Base-by-base conservation (phyloP, 371 early-diverging fungal species). In the Mortierella polycephala region DNA sequence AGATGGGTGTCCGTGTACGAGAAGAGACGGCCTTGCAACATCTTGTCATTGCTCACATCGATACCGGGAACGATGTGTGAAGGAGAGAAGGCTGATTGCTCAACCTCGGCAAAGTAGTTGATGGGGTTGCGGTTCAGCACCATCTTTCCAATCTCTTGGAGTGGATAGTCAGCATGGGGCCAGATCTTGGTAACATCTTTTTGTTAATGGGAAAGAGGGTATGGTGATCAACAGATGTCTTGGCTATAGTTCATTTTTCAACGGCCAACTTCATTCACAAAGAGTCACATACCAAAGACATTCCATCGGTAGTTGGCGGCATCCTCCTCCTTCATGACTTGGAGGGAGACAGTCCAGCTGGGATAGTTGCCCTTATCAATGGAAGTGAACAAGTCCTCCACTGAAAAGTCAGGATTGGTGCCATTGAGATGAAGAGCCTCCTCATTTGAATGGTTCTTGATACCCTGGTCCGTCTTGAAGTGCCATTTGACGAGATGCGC, bases 401-500 rank as follows among this genome's bases (percentile, higher is more conserved):
- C 89, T 54, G 87, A 85, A 62, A 89, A 93, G 81, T 96, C 94
- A 44, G 95, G 93, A 67, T 94, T 86, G 40, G 74, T 59, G 41
- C 89, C 86, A 52, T 87, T 89, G 30, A 93, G 71, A 45, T 85
- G 71, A 49, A 65, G 75, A 18, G 94, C 95, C 62, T 94, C 87
- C 18, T 84, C 86, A 21, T 84, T 85, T 30, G 77, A 83, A 46
- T 92, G 79, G 84, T 88, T 91, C 85, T 92, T 89, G 84, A 92
- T 88, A 59, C 94, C 94, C 79, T 92, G 93, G 69, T 92, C 85
- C 44, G 94, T 89, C 83, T 91, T 92, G 85, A 91, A 94, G 84
- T 96, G 95, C 91, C 91, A 95, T 85, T 94, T 95, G 86, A 93
- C 93, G 59, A 90, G 92, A 61, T 84, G 84, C 81, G 85, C 86